Evolutionary conservation across 805 yeast species (phyloP), one percentile per base, ranked within the genome.

Genomic region (Kluyveromyces dobzhanskii): DNA sequence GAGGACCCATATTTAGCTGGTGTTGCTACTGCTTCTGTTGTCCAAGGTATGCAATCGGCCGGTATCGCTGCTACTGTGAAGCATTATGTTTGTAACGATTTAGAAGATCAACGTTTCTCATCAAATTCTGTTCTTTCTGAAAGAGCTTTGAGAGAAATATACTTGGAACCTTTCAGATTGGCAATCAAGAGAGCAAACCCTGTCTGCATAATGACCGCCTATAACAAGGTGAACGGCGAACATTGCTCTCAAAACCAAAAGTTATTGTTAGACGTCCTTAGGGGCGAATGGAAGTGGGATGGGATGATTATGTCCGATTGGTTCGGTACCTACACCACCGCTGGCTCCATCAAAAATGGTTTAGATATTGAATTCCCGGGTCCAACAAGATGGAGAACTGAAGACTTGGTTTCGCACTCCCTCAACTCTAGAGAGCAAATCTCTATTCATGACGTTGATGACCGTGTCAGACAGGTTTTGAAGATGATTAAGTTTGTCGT

Each of bases 281-380:
- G 79, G 40, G 51, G 63, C 2, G 82, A 78, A 52, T 78, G 80
- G 80, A 61, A 64, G 4, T 78, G 66, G 59, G 61, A 70, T 6
- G 84, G 84, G 32, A 54, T 70, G 28, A 53, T 69, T 26, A 75
- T 78, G 76, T 71, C 78, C 21, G 85, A 78, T 57, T 78, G 84
- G 84, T 71, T 51, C 51, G 85, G 84, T 18, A 65, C 69, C 8
- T 76, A 71, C 53, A 65, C 77, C 12, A 59, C 61, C 27, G 63
- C 61, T 31, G 69, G 65, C 31, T 49, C 78, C 11, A 53, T 77
- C 34, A 65, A 68, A 30, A 73, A 74, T 26, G 83, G 84, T 6
- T 59, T 78, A 40, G 79, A 76, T 51, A 60, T 78, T 48, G 85
- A 78, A 55, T 75, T 76, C 80, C 85, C 85, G 1, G 85, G 84